phyloP scores from a whole-genome alignment of 2,329 filamentous ascomycete species.

The Claviceps sorghi region DNA sequence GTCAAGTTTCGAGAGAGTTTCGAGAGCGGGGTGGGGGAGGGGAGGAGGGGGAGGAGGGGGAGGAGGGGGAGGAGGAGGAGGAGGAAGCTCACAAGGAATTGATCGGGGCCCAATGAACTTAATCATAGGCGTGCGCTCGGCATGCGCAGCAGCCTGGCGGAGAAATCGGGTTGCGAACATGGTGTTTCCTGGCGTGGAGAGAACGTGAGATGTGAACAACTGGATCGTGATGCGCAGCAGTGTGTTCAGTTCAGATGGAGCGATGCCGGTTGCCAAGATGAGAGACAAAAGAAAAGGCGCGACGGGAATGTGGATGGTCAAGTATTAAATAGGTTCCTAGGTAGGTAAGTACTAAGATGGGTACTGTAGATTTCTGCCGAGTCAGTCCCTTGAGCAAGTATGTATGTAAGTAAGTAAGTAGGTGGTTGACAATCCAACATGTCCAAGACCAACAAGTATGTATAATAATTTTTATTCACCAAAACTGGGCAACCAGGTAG shows the following conservation, averaged over 20 bases:
- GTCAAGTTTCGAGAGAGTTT: too few relatives aligned
- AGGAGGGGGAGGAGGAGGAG: neutral
- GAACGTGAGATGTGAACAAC: neutral
- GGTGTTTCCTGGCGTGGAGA: neutral
- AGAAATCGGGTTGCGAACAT: constrained; percentile 45
- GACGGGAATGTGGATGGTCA: neutral
- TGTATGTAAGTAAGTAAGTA: too few relatives aligned
- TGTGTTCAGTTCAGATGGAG: neutral
- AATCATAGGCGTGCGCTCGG: constrained; percentile 47
- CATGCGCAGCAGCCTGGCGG: constrained; percentile 43
- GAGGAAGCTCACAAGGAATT: constrained; percentile 32
- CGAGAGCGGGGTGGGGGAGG: too few relatives aligned
- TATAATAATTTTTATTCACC: constrained; percentile 4
- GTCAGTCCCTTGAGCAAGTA: neutral
- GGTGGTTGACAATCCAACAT: too few relatives aligned
- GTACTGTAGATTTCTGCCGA: too few relatives aligned
- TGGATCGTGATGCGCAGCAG: neutral
- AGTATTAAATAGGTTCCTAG: neutral
- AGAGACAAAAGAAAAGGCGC: neutral
- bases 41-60: too few relatives aligned
- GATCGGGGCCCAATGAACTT: constrained; percentile 46
- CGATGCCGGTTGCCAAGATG: neutral
- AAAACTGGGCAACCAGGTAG: too few relatives aligned
- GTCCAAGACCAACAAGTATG: too few relatives aligned
- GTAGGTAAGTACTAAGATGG: neutral